Evolutionary conservation across 805 yeast species (phyloP).

Genomic region (Pichia gijzeniarum): DNA sequence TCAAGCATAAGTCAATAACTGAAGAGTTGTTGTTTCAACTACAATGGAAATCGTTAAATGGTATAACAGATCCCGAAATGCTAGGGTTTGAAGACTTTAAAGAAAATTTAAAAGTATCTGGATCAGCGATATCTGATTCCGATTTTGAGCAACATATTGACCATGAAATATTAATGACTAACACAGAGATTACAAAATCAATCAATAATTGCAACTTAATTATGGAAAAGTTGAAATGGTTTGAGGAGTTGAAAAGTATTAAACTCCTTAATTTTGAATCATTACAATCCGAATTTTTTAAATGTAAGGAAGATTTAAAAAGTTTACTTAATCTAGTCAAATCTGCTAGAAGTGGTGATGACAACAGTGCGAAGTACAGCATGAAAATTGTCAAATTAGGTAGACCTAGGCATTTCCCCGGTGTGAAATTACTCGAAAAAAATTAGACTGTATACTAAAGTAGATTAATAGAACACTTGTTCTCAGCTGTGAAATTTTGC

Average conservation of each 20-base stretch:
- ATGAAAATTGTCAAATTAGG: conserved; percentile 28
- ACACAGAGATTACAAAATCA: conserved; percentile 6
- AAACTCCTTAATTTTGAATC: neutral
- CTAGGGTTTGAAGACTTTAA: conserved; percentile 43
- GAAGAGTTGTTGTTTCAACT: conserved; percentile 41
- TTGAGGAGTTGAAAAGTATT: conserved; percentile 2
- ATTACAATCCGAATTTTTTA: conserved; percentile 8
- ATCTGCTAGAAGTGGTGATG: neutral
- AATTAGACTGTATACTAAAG: neutral
- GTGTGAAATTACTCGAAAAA: conserved; percentile 18
- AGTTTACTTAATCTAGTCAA: neutral
- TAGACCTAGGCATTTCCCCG: conserved; percentile 45
- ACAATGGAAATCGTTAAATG: conserved; percentile 72
- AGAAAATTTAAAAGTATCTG: conserved; percentile 11
- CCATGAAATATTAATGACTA: conserved; percentile 12
- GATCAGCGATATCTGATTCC: neutral
- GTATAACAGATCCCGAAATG: conserved; percentile 70
- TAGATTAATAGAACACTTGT: neutral
- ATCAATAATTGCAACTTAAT: conserved; percentile 2
- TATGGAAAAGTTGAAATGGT: conserved; percentile 6
- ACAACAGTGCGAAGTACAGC: conserved; percentile 6
- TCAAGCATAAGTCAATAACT: conserved; percentile 17
- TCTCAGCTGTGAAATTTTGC: too few relatives aligned
- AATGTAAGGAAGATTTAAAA: conserved; percentile 6
- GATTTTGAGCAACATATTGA: conserved; percentile 4